Evolutionary conservation across 163 green algal species (phyloP).

Genomic region (Botryococcus braunii): DNA sequence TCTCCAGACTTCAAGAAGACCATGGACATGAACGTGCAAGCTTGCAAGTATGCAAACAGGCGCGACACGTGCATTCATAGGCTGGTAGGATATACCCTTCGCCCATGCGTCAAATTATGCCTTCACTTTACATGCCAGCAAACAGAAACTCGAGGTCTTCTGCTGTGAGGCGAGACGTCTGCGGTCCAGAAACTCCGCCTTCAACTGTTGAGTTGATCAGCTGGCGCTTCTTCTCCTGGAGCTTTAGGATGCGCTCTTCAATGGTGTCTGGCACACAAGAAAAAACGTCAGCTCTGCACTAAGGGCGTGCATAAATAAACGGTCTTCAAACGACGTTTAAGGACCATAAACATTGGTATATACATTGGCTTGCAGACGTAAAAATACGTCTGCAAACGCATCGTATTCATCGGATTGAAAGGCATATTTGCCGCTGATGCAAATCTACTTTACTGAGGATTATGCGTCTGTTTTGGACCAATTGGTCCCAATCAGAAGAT

Average conservation of each 20-base stretch:
- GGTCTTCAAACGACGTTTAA: neutral
- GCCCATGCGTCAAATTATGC: no score
- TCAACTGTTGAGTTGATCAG: conserved; percentile 41
- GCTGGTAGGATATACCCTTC: no score
- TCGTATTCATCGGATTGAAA: neutral
- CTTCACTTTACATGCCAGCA: no score
- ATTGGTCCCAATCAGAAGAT: no score
- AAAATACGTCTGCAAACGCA: neutral
- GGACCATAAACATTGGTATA: neutral
- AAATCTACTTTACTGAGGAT: neutral
- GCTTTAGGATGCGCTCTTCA: conserved; percentile 79
- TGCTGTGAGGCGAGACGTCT: conserved; percentile 32
- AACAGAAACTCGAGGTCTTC: conserved; percentile 55
- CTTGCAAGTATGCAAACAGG: no score
- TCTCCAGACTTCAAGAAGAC: no score
- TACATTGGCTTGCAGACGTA: neutral
- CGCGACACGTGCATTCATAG: no score
- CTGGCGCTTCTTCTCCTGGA: conserved; percentile 62
- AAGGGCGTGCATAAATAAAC: neutral
- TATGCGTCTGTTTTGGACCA: no score
- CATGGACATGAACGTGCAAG: no score
- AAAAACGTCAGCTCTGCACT: neutral
- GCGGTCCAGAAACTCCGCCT: conserved; percentile 3
- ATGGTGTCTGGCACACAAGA: conserved; percentile 44
- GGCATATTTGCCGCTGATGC: neutral